Conservation (phyloP, 257 asterid genomes). For the Capsicum pubescens region DNA sequence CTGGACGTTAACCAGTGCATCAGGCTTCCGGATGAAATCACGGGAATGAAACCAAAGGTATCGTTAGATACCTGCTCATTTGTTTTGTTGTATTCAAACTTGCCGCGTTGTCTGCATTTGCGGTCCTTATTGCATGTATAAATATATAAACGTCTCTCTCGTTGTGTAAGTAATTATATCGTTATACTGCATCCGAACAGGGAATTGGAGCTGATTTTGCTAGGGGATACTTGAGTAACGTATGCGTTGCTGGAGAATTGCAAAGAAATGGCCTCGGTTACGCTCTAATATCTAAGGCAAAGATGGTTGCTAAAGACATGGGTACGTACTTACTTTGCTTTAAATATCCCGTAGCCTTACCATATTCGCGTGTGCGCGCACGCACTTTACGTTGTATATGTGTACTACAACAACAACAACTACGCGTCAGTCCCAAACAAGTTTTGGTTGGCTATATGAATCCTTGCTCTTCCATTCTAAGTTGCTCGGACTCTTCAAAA, state of each 20-base stretch:
- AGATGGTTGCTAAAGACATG: slow-evolving; percentile 77
- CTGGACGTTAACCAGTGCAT: slow-evolving; percentile 87
- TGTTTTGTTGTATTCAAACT: neutral
- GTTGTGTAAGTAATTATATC: slow-evolving; percentile 19
- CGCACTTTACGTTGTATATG: neutral
- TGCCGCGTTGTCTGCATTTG: neutral
- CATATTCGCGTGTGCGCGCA: neutral
- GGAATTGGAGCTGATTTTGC: slow-evolving; percentile 91
- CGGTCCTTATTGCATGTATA: neutral
- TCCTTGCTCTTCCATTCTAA: neutral
- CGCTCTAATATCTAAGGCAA: slow-evolving; percentile 70
- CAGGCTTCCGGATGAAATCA: slow-evolving; percentile 83
- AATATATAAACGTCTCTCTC: neutral
- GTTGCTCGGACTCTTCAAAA: too few relatives aligned
- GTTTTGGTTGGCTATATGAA: neutral
- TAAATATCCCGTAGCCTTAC: neutral
- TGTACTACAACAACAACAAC: neutral
- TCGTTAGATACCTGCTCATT: neutral
- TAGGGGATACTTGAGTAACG: slow-evolving; percentile 88
- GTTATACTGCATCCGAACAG: slow-evolving; percentile 47
- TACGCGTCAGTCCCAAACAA: neutral
- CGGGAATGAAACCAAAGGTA: slow-evolving; percentile 85
- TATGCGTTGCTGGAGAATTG: slow-evolving; percentile 86
- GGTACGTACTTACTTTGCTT: slow-evolving; percentile 44
- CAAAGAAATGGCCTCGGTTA: slow-evolving; percentile 84